Conservation (phyloP, 2,329 filamentous ascomycete species). For the Leptographium lundbergii region DNA sequence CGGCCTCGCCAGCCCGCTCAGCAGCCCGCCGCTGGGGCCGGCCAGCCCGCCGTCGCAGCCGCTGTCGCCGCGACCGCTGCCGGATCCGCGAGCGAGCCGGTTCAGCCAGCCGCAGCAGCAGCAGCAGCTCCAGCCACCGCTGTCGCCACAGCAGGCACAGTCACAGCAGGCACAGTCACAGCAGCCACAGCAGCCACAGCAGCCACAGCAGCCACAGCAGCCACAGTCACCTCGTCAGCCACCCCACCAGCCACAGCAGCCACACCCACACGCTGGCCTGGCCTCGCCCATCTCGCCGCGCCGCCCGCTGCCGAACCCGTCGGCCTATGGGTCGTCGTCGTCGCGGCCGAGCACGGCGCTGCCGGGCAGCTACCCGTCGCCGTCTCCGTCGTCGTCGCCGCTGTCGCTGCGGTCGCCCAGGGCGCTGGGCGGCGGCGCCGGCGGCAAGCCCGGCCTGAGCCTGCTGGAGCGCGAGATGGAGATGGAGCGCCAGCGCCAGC, state of each 20-base stretch:
- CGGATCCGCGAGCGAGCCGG: conserved; percentile 29
- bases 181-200: not conserved
- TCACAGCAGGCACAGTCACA: conserved; percentile 10
- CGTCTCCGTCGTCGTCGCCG: not conserved
- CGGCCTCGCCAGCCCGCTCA: not conserved
- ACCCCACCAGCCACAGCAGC: not conserved
- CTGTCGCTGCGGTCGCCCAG: not conserved
- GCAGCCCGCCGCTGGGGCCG: not conserved
- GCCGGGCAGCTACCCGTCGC: not conserved
- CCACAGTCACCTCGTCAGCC: not conserved
- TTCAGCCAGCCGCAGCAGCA: conserved; percentile 4
- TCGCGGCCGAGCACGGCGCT: not conserved
- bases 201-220: conserved; percentile 11
- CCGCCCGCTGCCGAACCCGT: not conserved
- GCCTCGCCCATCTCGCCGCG: not conserved
- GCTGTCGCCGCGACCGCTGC: conserved; percentile 26
- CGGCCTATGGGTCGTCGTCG: not conserved
- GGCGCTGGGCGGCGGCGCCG: conserved; percentile 43
- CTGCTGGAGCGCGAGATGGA: conserved; percentile 73
- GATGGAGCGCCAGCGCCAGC: conserved; percentile 61
- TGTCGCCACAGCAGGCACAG: not conserved
- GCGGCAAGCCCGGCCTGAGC: conserved; percentile 39
- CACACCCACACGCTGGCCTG: not conserved
- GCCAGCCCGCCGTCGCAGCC: conserved; percentile 6
- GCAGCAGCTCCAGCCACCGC: conserved; percentile 10